Base-by-base conservation (phyloP, 306 rosid species). In the Cucurbita moschata region DNA sequence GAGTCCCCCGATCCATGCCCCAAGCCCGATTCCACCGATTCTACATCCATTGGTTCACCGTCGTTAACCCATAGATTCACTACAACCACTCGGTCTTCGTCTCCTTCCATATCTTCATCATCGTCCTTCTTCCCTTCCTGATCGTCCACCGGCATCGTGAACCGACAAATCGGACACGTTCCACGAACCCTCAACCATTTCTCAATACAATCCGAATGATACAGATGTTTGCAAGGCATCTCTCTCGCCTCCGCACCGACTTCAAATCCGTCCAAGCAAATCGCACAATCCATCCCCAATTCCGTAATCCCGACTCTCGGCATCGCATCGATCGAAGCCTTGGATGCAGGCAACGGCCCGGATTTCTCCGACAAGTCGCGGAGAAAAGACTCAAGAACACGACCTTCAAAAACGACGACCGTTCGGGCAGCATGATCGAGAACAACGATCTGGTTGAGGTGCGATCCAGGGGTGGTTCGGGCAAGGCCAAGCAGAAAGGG, bases 121-220 rank as follows among this genome's bases (percentile, higher is more conserved):
- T 3, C 67, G 21, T 39, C 66, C 14, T 37, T 16, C n/a, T 37
- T 54, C 19, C 42, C 55, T 66, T 10, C 38, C 71, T 10, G 71
- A 40, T 72, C 82, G 18, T 75, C 73, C 74, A 38, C 65, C 63
- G 73, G 80, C 81, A 66, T 78, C 75, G 7, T 52, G 51, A 66
- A 80, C n/a, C 87, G 82, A 77, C 84, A 81, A 26, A 83, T 42
- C 7, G 87, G 84, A 55, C 84, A 81, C 0, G 85, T 75, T 53
- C 75, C 79, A 8, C 39, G 81, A 18, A 71, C 14, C 44, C 70
- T 42, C 15, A 83, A 51, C 87, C 83, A 83, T 14, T 56, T 67
- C 62, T 68, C 79, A 4, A 81, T 81, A 26, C 82, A 81, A 39
- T 43, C 75, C 2, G 77, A 69, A 42, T 83, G 87, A 15, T 78